These are phyloP conservation scores for Ceratobasidium papillatum DNA, from an alignment of 1,284 basidiomycete species.

Conservation along the genomic window DNA sequence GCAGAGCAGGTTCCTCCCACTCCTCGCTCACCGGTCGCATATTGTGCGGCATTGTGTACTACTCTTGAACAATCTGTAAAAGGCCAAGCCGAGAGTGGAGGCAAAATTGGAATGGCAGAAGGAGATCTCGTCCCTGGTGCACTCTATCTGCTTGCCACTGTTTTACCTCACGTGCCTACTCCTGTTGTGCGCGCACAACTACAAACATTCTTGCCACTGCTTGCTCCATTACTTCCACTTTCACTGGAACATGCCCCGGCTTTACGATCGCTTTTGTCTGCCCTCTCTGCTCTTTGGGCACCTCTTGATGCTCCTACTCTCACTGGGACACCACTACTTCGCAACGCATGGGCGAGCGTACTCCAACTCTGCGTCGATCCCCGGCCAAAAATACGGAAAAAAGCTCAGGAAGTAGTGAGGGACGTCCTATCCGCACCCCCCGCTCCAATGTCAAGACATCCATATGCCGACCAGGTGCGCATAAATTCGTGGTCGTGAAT, in stretches of 20 bases:
- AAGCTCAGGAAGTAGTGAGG: slow-evolving; percentile 85
- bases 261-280: slow-evolving; percentile 75
- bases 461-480: slow-evolving; percentile 81
- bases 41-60: slow-evolving; percentile 87
- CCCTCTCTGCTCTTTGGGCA: slow-evolving; percentile 73
- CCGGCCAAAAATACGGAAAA: slow-evolving; percentile 92
- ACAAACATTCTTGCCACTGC: slow-evolving; percentile 69
- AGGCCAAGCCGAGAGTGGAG: slow-evolving; percentile 55
- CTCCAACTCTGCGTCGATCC: slow-evolving; percentile 86
- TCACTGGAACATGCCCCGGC: slow-evolving; percentile 65
- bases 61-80: slow-evolving; percentile 78
- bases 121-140: slow-evolving; percentile 87
- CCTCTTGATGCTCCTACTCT: slow-evolving; percentile 77
- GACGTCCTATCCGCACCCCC: slow-evolving; percentile 80
- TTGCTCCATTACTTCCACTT: slow-evolving; percentile 77
- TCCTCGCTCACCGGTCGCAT: slow-evolving; percentile 79
- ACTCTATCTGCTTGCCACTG: slow-evolving; percentile 87
- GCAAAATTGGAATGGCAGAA: slow-evolving; percentile 68
- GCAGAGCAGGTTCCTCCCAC: slow-evolving; percentile 68
- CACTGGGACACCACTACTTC: slow-evolving; percentile 68
- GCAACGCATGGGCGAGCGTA: slow-evolving; percentile 80
- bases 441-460: slow-evolving; percentile 78
- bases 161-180: slow-evolving; percentile 76
- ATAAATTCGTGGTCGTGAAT: slow-evolving; percentile 71
- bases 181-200: slow-evolving; percentile 76